Evolutionary conservation across 2,329 filamentous ascomycete genomes (phyloP).

Genomic region (Rasamsonia emersonii): DNA sequence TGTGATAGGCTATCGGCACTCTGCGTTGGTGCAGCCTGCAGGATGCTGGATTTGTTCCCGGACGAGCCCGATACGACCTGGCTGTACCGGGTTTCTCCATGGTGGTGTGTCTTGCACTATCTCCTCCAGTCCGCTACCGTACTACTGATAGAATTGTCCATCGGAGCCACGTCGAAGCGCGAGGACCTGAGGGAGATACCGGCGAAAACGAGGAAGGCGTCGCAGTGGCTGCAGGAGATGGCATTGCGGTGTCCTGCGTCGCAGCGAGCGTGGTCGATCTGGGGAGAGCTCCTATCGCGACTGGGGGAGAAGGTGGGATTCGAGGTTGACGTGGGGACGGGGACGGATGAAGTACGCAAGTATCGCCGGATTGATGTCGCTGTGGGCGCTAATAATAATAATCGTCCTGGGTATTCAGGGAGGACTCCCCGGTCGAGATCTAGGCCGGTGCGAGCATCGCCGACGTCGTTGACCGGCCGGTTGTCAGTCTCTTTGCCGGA

Average conservation of each 20-base stretch:
- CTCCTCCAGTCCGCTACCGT: conserved; percentile 33
- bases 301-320: conserved; percentile 1
- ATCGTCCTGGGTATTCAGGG: too few species aligned
- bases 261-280: conserved; percentile 25
- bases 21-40: conserved; percentile 29
- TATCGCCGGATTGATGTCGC: too few species aligned
- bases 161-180: too few species aligned
- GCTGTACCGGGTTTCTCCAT: conserved; percentile 25
- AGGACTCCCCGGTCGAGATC: too few species aligned
- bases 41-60: conserved; percentile 29
- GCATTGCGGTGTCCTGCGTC: conserved; percentile 25
- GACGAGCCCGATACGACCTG: conserved; percentile 22
- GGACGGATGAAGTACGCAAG: conserved; percentile 5
- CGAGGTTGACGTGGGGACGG: neutral
- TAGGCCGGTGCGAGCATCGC: too few species aligned
- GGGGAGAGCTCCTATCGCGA: conserved; percentile 7
- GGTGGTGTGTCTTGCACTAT: conserved; percentile 35
- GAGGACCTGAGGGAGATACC: too few species aligned
- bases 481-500: too few species aligned
- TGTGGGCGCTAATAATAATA: too few species aligned
- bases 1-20: conserved; percentile 25
- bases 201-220: too few species aligned
- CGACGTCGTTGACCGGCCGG: too few species aligned
- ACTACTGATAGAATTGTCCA: conserved; percentile 23
- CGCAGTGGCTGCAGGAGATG: conserved; percentile 17